A percentile compares a stretch with the other conserved stretches of the same genome.
These are phyloP conservation scores for Austroboletus eburneus DNA, from an alignment of 768 basidiomycete species.

Conservation along the genomic window DNA sequence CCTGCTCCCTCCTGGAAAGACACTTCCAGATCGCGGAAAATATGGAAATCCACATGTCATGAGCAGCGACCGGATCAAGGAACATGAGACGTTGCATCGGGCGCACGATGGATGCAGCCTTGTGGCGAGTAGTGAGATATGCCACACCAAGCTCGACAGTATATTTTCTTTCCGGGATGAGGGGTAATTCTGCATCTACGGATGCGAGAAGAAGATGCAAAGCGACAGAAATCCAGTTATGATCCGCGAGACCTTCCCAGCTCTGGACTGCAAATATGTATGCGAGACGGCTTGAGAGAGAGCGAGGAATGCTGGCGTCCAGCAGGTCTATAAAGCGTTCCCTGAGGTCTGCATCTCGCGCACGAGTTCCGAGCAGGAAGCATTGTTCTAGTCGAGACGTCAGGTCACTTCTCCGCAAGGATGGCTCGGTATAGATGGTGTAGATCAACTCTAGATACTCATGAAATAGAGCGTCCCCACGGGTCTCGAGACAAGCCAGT, in stretches of 20 bases:
- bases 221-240: conserved; percentile 93
- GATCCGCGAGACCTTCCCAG: conserved; percentile 90
- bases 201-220: conserved; percentile 84
- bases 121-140: conserved; percentile 44
- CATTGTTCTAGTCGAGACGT: conserved; percentile 91
- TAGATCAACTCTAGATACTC: conserved; percentile 86
- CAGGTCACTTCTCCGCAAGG: conserved; percentile 84
- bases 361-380: conserved; percentile 88
- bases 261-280: conserved; percentile 91
- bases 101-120: conserved; percentile 52
- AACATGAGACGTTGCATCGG: conserved; percentile 82
- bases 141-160: conserved; percentile 27
- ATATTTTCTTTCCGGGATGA: conserved; percentile 41
- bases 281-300: conserved; percentile 74
- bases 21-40: conserved; percentile 87
- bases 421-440: conserved; percentile 89
- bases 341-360: conserved; percentile 72
- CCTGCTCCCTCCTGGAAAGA: conserved; percentile 82
- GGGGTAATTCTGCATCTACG: conserved; percentile 42
- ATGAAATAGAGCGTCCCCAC: conserved; percentile 74
- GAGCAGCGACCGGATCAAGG: conserved; percentile 71
- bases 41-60: conserved; percentile 81
- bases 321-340: conserved; percentile 86
- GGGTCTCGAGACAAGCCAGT: conserved; percentile 80
- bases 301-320: conserved; percentile 83